phyloP scores from a whole-genome alignment of 768 basidiomycete species.

The Tylopilus sp. region DNA sequence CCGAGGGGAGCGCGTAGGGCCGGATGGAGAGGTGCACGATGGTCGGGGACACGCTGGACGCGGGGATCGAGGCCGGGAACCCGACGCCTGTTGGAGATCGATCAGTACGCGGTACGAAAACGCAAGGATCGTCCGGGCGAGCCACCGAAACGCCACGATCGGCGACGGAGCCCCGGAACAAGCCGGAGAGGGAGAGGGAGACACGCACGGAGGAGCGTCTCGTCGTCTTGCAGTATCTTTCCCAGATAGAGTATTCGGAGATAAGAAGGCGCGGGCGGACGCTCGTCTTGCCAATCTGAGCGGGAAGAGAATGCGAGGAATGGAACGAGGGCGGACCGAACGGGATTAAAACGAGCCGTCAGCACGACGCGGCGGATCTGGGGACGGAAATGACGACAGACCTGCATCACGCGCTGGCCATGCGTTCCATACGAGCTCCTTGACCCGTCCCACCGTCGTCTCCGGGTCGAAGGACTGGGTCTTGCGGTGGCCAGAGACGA shows the following conservation, averaged over 20 bases:
- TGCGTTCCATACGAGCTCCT: constrained; percentile 80
- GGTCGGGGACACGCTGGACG: constrained; percentile 41
- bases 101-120: constrained; percentile 1
- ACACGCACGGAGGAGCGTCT: constrained; percentile 61
- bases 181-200: neutral
- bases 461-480: constrained; percentile 75
- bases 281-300: constrained; percentile 74
- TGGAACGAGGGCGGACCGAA: neutral
- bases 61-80: constrained; percentile 27
- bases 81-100: constrained; percentile 22
- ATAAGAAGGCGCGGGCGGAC: constrained; percentile 74
- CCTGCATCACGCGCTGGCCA: constrained; percentile 60
- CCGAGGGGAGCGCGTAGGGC: constrained; percentile 48
- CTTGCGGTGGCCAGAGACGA: constrained; percentile 64
- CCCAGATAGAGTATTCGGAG: constrained; percentile 74
- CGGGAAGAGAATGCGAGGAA: neutral
- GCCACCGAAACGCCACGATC: neutral
- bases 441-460: constrained; percentile 71
- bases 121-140: neutral
- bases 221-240: constrained; percentile 81
- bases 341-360: neutral
- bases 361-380: constrained; percentile 10
- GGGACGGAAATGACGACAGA: constrained; percentile 25
- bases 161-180: neutral
- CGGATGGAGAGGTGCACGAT: constrained; percentile 78